Evolutionary conservation across 2,329 filamentous ascomycete species (phyloP).

Genomic region (Hirsutella thompsonii): DNA sequence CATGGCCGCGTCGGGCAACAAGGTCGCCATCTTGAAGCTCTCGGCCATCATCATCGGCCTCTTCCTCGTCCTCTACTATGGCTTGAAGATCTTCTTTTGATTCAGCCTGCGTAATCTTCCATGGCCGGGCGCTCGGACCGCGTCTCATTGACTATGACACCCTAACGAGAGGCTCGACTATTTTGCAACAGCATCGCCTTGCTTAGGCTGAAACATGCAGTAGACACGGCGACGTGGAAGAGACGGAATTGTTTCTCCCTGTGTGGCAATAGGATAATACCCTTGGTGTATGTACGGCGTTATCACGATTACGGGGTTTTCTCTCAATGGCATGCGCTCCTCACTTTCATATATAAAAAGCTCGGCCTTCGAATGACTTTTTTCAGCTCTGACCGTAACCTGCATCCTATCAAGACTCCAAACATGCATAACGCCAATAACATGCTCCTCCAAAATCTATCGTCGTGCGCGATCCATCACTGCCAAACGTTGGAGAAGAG

Average conservation of each 20-base stretch:
- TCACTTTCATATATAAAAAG: neutral
- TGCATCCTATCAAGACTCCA: constrained; percentile 17
- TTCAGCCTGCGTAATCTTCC: neutral
- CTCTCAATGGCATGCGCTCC: neutral
- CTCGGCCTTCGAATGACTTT: neutral
- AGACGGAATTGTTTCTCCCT: neutral
- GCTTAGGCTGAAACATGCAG: too few species aligned
- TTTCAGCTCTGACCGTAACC: constrained; percentile 1
- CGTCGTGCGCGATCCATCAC: constrained; percentile 24
- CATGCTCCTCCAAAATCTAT: constrained; percentile 7
- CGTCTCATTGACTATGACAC: too few species aligned
- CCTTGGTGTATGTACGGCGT: constrained; percentile 7
- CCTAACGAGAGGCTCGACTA: too few species aligned
- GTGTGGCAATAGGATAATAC: constrained; percentile 4
- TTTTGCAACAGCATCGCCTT: too few species aligned
- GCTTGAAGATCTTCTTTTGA: constrained; percentile 49
- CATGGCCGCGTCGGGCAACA: constrained; percentile 87
- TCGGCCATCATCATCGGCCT: constrained; percentile 65
- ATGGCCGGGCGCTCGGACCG: neutral
- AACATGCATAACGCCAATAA: constrained; percentile 21
- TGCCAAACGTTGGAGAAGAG: constrained; percentile 95
- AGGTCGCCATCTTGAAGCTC: constrained; percentile 80
- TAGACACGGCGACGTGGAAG: neutral
- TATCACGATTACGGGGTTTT: neutral
- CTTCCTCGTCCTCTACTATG: constrained; percentile 66